phyloP scores from a whole-genome alignment of 768 basidiomycete genomes.

The Cystofilobasidium ferigula region DNA sequence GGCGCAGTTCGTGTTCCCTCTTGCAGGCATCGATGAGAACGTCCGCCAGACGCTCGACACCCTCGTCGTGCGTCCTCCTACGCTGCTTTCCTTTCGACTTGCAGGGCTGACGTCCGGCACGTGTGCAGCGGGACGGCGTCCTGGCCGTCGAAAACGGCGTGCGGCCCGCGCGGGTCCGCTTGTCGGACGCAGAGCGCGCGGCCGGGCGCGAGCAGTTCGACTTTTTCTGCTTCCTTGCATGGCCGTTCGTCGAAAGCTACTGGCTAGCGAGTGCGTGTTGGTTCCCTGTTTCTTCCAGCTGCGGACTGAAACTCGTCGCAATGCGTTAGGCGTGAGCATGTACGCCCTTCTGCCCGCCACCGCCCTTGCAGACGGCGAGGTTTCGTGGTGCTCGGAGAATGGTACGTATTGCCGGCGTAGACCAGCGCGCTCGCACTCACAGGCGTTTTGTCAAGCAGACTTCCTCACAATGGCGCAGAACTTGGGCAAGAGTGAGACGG shows the following conservation, averaged over 20 bases:
- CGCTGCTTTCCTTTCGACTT: background rate
- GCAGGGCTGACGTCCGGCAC: no score
- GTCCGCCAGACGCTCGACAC: constrained; percentile 23
- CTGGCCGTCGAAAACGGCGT: constrained; percentile 21
- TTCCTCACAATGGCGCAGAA: constrained; percentile 3
- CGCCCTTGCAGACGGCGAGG: background rate
- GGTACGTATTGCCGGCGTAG: background rate
- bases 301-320: no score
- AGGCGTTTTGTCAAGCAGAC: constrained; percentile 5
- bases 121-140: constrained; percentile 13
- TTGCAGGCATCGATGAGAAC: constrained; percentile 30
- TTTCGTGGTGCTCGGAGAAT: background rate
- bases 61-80: constrained; percentile 15
- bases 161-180: constrained; percentile 21
- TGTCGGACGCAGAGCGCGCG: constrained; percentile 17
- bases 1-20: constrained; percentile 29
- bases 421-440: background rate
- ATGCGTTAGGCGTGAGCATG: background rate
- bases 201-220: constrained; percentile 18
- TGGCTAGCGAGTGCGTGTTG: constrained; percentile 7
- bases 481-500: constrained; percentile 5
- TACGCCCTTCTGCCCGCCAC: background rate
- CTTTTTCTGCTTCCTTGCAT: constrained; percentile 30
- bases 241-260: constrained; percentile 17
- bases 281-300: background rate